These are phyloP conservation scores for Talaromyces sp. DNA, from an alignment of 2,329 filamentous ascomycete species.

Conservation along the genomic window DNA sequence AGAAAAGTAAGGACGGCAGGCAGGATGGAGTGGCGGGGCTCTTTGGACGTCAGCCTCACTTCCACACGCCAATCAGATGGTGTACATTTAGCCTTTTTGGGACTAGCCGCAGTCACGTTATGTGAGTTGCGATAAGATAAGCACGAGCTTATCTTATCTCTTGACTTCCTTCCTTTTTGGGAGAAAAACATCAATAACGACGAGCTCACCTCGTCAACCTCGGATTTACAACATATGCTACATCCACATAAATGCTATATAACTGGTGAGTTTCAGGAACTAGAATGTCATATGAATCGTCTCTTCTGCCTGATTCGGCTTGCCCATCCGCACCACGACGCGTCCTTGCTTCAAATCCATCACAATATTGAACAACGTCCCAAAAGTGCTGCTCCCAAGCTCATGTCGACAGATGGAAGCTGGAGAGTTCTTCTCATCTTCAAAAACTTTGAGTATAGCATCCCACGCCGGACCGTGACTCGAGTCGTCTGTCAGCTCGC, in stretches of 20 bases:
- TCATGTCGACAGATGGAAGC: constrained; percentile 2
- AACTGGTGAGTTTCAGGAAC: too few species aligned
- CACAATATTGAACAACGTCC: constrained; percentile 15
- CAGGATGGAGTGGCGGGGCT: background rate
- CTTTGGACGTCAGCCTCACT: constrained; percentile 18
- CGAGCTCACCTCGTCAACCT: background rate
- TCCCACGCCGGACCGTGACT: background rate
- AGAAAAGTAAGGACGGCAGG: constrained; percentile 8
- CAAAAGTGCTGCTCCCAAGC: background rate
- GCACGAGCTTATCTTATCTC: background rate
- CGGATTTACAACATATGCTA: background rate
- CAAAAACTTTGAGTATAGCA: background rate
- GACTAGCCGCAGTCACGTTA: background rate
- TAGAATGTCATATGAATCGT: background rate
- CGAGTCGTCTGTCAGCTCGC: background rate
- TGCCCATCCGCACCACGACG: constrained; percentile 8
- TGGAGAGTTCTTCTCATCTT: constrained; percentile 12
- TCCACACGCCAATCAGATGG: constrained; percentile 11
- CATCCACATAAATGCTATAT: too few species aligned
- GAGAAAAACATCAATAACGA: background rate
- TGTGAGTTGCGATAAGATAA: background rate
- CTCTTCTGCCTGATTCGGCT: constrained; percentile 4
- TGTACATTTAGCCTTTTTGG: background rate
- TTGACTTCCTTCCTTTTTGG: background rate
- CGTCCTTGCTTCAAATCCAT: background rate